Evolutionary conservation across 2,329 filamentous ascomycete genomes (phyloP).

Genomic region (Verticillium nonalfalfae): DNA sequence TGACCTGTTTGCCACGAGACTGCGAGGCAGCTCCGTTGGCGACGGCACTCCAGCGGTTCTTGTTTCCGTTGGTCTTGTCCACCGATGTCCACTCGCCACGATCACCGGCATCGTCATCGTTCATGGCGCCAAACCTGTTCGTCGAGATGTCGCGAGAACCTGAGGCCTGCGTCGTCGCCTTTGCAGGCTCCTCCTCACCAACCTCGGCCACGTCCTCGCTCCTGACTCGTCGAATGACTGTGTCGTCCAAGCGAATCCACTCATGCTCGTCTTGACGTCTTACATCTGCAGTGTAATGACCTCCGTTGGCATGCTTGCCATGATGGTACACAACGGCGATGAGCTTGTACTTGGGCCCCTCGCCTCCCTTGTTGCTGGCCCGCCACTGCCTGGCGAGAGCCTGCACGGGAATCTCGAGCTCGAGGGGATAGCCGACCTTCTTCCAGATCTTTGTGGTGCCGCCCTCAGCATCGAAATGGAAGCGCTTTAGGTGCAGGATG

Average conservation of each 20-base stretch:
- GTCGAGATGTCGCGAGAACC: constrained; percentile 33
- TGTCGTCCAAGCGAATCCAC: constrained; percentile 96
- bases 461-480: constrained; percentile 85
- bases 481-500: constrained; percentile 93
- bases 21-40: constrained; percentile 50
- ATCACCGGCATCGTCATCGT: constrained; percentile 60
- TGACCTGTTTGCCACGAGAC: constrained; percentile 49
- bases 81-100: constrained; percentile 84
- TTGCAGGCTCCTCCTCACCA: constrained; percentile 69
- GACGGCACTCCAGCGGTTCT: constrained; percentile 57
- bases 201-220: constrained; percentile 85
- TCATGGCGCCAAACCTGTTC: constrained; percentile 70
- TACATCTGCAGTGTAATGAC: constrained; percentile 97
- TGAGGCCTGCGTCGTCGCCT: constrained; percentile 59
- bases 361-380: constrained; percentile 56
- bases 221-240: constrained; percentile 75
- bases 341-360: constrained; percentile 76
- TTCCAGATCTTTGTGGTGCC: constrained; percentile 98
- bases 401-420: constrained; percentile 89
- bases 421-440: constrained; percentile 89
- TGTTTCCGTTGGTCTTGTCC: constrained; percentile 53
- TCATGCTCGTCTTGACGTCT: constrained; percentile 89
- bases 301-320: constrained; percentile 90
- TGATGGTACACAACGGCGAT: constrained; percentile 95
- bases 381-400: constrained; percentile 74